A percentile compares a stretch with the other conserved stretches of the same genome.
Evolutionary conservation across 2,329 filamentous ascomycete genomes (phyloP).

Genomic region (Neofusicoccum laricinum): DNA sequence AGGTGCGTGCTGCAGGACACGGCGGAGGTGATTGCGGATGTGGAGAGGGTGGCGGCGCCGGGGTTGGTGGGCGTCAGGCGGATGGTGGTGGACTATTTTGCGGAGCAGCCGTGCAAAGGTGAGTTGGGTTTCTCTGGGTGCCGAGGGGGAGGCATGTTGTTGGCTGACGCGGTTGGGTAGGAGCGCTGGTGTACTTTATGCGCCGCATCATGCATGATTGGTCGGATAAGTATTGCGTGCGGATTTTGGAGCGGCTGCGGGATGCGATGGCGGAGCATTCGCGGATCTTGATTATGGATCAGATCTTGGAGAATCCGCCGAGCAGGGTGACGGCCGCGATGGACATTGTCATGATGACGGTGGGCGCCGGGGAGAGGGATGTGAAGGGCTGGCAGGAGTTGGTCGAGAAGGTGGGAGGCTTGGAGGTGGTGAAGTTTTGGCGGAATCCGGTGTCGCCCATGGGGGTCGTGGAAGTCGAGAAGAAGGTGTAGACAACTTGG

Average conservation of each 20-base stretch:
- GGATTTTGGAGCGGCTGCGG: constrained; percentile 32
- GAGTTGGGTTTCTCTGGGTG: too few relatives aligned
- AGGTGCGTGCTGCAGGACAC: constrained; percentile 42
- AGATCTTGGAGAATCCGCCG: neutral
- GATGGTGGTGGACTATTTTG: constrained; percentile 29
- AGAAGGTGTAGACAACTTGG: neutral
- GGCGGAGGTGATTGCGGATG: constrained; percentile 28
- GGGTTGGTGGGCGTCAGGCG: constrained; percentile 29
- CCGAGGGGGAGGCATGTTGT: too few relatives aligned
- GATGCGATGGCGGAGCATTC: constrained; percentile 36
- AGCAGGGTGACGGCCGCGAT: neutral
- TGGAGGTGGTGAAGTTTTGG: too few relatives aligned
- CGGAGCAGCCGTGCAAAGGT: constrained; percentile 28
- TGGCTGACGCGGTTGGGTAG: neutral
- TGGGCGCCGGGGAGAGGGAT: neutral
- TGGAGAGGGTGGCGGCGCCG: constrained; percentile 9
- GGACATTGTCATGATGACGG: neutral
- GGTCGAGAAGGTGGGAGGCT: too few relatives aligned
- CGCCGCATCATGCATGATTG: constrained; percentile 34
- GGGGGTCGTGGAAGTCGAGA: neutral
- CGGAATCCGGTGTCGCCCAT: too few relatives aligned
- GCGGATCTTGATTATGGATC: constrained; percentile 43
- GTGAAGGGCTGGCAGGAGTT: too few relatives aligned
- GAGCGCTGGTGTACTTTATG: constrained; percentile 21
- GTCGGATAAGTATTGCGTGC: constrained; percentile 29